Percentiles rank a stretch among this genome's conserved stretches.
These are phyloP conservation scores for Sporothrix globosa DNA, from an alignment of 2,329 filamentous ascomycete genomes.

Conservation along the genomic window DNA sequence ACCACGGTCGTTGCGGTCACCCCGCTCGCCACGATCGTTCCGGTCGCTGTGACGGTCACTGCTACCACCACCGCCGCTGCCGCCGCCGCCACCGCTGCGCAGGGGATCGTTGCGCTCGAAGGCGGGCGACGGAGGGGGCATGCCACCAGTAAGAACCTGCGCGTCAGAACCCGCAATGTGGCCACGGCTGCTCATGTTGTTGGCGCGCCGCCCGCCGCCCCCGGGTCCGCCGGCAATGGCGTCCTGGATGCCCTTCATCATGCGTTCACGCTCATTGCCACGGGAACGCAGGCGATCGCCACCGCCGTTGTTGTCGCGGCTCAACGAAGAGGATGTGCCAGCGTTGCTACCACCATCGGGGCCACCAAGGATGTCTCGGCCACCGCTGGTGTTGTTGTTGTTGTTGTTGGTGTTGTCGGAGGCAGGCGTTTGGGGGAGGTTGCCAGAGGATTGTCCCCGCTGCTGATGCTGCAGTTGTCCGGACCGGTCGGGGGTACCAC, in stretches of 20 bases:
- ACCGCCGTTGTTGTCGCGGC: not conserved
- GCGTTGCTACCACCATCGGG: slow-evolving; percentile 12
- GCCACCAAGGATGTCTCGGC: slow-evolving; percentile 37
- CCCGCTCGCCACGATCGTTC: slow-evolving; percentile 18
- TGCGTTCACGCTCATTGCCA: slow-evolving; percentile 48
- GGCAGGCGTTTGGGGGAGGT: slow-evolving; percentile 28
- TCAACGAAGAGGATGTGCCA: slow-evolving; percentile 13
- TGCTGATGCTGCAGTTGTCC: slow-evolving; percentile 22
- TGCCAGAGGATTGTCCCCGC: slow-evolving; percentile 2
- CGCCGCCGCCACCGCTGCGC: not conserved
- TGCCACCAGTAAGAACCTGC: slow-evolving; percentile 59
- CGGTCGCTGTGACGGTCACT: slow-evolving; percentile 4
- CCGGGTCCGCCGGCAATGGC: slow-evolving; percentile 47
- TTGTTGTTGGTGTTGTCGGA: not conserved
- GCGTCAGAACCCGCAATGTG: slow-evolving; percentile 58
- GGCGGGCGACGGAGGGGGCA: slow-evolving; percentile 53
- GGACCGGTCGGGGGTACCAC: slow-evolving; percentile 12
- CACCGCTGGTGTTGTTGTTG: not conserved
- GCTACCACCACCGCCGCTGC: not conserved
- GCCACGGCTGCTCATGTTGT: slow-evolving; percentile 44
- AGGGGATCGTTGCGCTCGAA: slow-evolving; percentile 53
- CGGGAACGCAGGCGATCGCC: slow-evolving; percentile 47
- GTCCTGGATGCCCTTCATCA: slow-evolving; percentile 60
- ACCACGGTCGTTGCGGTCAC: slow-evolving; percentile 42
- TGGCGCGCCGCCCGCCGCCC: slow-evolving; percentile 41